These are phyloP conservation scores for Fusarium proliferatum DNA, from an alignment of 2,329 filamentous ascomycete species.

Conservation along the genomic window DNA sequence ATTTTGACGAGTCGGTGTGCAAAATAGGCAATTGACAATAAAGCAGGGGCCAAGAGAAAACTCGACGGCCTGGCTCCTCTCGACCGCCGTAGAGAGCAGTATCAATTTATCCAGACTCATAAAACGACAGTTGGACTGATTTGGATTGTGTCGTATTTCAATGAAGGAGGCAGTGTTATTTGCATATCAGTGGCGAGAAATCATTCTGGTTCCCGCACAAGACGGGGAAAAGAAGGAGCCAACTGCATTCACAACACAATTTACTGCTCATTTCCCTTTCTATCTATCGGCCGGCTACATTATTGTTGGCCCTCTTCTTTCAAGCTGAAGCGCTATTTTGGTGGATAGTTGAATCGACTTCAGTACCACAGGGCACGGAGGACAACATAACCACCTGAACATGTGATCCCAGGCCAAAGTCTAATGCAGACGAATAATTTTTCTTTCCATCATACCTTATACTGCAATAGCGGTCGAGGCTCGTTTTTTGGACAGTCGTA, in stretches of 20 bases:
- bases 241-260: conserved; percentile 31
- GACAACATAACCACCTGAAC: conserved; percentile 5
- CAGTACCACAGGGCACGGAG: background rate
- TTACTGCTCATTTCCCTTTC: conserved; percentile 7
- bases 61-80: background rate
- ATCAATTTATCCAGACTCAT: background rate
- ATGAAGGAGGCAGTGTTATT: conserved; percentile 15
- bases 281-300: conserved; percentile 2
- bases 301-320: conserved; percentile 13
- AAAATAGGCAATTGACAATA: conserved; percentile 23
- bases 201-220: background rate
- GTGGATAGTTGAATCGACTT: conserved; percentile 2
- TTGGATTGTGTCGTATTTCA: background rate
- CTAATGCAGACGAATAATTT: background rate
- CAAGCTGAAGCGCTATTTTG: conserved; percentile 14
- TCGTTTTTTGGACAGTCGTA: background rate
- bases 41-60: background rate
- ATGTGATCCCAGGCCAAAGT: conserved; percentile 26
- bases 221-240: background rate
- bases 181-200: conserved; percentile 20
- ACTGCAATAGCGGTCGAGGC: background rate
- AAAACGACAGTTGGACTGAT: background rate
- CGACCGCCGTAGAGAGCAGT: background rate
- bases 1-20: conserved; percentile 33
- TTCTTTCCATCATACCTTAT: background rate